phyloP scores from a whole-genome alignment of 2,329 filamentous ascomycete species.

The Sporothrix protearum region DNA sequence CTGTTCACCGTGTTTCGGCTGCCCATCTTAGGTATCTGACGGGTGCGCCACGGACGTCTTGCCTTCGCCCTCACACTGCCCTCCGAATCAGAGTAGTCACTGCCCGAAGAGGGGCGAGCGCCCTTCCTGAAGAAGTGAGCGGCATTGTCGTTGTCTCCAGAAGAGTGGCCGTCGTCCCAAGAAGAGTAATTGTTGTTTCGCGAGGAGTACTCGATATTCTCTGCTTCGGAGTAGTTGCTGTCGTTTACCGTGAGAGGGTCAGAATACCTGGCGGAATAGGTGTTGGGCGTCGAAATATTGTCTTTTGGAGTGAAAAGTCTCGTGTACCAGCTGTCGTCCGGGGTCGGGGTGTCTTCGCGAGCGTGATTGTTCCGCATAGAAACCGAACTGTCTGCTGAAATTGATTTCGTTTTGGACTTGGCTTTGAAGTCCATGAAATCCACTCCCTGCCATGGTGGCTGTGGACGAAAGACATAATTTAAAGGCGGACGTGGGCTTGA shows the following conservation, averaged over 20 bases:
- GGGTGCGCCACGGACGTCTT: not conserved
- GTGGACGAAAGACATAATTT: not conserved
- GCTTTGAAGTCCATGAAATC: not conserved
- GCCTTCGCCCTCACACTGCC: too few relatives aligned
- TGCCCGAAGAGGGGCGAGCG: too few relatives aligned
- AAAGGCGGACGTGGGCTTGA: not conserved
- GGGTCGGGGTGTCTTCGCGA: not conserved
- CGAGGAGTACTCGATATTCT: too few relatives aligned
- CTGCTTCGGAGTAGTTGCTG: not conserved
- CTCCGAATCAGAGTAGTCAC: too few relatives aligned
- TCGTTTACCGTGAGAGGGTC: too few relatives aligned
- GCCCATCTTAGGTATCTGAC: not conserved
- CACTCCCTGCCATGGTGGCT: not conserved
- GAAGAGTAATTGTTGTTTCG: too few relatives aligned
- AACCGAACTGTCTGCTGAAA: not conserved
- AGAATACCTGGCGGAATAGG: too few relatives aligned
- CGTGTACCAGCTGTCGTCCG: not conserved
- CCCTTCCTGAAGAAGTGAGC: too few relatives aligned
- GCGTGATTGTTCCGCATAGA: not conserved
- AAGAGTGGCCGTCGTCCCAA: too few relatives aligned
- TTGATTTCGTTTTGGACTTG: not conserved
- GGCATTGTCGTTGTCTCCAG: too few relatives aligned
- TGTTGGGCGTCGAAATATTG: too few relatives aligned
- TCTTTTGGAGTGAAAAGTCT: not conserved
- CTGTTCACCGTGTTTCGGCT: not conserved